phyloP scores from a whole-genome alignment of 306 rosid species.

The Sicyos edulis region DNA sequence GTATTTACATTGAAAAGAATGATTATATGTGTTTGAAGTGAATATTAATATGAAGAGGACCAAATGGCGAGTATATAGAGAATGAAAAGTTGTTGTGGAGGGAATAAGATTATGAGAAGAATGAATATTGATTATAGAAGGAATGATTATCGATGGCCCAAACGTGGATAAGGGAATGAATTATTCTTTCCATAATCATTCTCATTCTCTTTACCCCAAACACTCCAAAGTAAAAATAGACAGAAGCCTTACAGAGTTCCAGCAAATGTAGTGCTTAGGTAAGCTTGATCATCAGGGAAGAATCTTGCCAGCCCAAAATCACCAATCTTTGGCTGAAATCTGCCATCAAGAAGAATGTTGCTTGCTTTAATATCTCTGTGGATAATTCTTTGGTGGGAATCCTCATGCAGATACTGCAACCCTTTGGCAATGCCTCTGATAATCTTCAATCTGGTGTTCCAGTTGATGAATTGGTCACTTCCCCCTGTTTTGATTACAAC shows the following conservation, averaged over 20 bases:
- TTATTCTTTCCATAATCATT: too few species aligned
- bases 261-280: constrained; percentile 78
- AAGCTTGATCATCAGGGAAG: constrained; percentile 91
- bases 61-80: too few species aligned
- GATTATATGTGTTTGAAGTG: too few species aligned
- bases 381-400: constrained; percentile 76
- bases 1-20: too few species aligned
- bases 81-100: too few species aligned
- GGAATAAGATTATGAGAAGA: too few species aligned
- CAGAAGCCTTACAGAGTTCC: constrained; percentile 72
- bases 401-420: constrained; percentile 84
- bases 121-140: too few species aligned
- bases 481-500: constrained; percentile 35
- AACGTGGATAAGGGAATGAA: too few species aligned
- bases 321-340: constrained; percentile 78
- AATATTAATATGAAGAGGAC: too few species aligned
- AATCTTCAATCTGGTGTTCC: constrained; percentile 68
- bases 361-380: too few species aligned
- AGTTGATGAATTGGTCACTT: constrained; percentile 47
- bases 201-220: too few species aligned
- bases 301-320: constrained; percentile 91
- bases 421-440: constrained; percentile 81
- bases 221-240: not conserved
- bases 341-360: constrained; percentile 85
- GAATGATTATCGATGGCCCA: too few species aligned